Conservation (phyloP, 2,329 filamentous ascomycete genomes). For the Ceratocystis cubensis region DNA sequence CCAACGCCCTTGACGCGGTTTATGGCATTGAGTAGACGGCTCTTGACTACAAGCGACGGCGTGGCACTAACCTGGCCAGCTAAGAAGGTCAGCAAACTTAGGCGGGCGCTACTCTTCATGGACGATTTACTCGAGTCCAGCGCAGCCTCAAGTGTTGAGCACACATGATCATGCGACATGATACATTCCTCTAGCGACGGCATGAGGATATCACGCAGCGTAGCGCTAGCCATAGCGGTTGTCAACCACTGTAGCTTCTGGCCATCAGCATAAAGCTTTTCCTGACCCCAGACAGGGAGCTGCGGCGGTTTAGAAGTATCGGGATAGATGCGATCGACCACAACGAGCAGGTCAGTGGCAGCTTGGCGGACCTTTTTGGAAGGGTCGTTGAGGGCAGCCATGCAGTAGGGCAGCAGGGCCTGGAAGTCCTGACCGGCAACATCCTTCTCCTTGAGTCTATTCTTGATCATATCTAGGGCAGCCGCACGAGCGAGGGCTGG, state of each 20-base stretch:
- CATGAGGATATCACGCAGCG: constrained; percentile 55
- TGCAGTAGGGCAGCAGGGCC: constrained; percentile 65
- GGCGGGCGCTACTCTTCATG: constrained; percentile 48
- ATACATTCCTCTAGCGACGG: constrained; percentile 75
- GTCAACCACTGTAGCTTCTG: constrained; percentile 46
- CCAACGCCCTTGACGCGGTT: constrained; percentile 61
- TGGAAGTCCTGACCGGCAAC: constrained; percentile 54
- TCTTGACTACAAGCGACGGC: constrained; percentile 56
- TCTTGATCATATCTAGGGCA: constrained; percentile 54
- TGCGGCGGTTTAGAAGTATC: constrained; percentile 28
- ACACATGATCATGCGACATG: constrained; percentile 61
- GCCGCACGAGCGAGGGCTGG: constrained; percentile 55
- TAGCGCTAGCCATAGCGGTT: constrained; percentile 42
- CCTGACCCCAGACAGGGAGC: constrained; percentile 45
- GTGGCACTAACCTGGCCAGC: constrained; percentile 58
- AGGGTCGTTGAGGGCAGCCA: constrained; percentile 61
- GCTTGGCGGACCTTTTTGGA: constrained; percentile 65
- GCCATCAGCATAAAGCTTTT: constrained; percentile 50
- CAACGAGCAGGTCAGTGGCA: constrained; percentile 53
- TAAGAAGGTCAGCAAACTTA: constrained; percentile 57
- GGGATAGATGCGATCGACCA: constrained; percentile 41
- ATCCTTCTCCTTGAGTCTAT: constrained; percentile 40
- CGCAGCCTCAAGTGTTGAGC: constrained; percentile 41
- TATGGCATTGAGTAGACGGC: constrained; percentile 57
- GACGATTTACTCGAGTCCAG: constrained; percentile 36